Evolutionary conservation across 371 early-diverging fungal genomes (phyloP).

Genomic region (Syncephalastrum monosporum): DNA sequence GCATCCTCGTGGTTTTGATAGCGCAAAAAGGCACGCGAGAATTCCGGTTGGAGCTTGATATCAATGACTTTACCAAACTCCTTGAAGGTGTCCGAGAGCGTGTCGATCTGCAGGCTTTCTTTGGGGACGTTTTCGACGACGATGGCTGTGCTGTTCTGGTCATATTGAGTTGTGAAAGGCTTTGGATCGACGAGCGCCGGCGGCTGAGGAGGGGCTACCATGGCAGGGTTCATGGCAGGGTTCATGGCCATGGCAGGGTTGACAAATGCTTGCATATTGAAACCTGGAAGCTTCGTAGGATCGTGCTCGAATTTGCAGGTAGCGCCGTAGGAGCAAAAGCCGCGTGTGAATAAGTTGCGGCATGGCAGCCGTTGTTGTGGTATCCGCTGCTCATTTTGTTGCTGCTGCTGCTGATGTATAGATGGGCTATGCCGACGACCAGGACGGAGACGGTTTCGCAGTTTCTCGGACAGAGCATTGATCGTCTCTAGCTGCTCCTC

Average conservation of each 20-base stretch:
- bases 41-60: conserved; percentile 51
- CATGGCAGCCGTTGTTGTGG: conserved; percentile 38
- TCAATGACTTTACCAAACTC: conserved; percentile 71
- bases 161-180: conserved; percentile 20
- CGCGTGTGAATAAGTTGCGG: conserved; percentile 52
- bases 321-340: conserved; percentile 80
- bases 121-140: conserved; percentile 75
- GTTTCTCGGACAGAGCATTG: conserved; percentile 5
- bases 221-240: conserved; percentile 5
- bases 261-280: conserved; percentile 1
- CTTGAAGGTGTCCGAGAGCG: conserved; percentile 67
- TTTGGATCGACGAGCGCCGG: conserved; percentile 7
- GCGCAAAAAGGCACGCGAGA: conserved; percentile 57
- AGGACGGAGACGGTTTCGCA: conserved; percentile 20
- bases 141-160: conserved; percentile 46
- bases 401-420: conserved; percentile 6
- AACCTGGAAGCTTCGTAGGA: conserved; percentile 5
- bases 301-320: conserved; percentile 78
- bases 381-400: conserved; percentile 27
- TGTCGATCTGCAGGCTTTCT: conserved; percentile 58
- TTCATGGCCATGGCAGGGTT: conserved; percentile 4
- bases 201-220: conserved; percentile 1
- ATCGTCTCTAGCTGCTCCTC: no score
- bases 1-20: conserved; percentile 61
- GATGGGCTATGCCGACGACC: conserved; percentile 13